A percentile compares a stretch with the other conserved stretches of the same genome.
Conservation (phyloP, 768 basidiomycete genomes). For the Cystobasidium onofrii region DNA sequence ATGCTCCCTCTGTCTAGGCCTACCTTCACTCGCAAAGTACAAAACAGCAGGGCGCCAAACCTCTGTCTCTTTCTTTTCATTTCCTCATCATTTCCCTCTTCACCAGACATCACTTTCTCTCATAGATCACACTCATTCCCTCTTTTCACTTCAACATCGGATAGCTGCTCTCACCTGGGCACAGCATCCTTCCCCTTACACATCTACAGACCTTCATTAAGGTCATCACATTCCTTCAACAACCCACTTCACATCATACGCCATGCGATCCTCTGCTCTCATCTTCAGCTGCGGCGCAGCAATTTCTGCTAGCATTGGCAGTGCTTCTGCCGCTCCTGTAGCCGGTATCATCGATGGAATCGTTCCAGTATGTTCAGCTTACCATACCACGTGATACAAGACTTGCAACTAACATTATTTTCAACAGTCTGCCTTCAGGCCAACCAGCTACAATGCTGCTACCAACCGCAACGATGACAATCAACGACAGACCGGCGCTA, state of each 20-base stretch:
- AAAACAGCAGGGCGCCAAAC: background rate
- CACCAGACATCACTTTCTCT: background rate
- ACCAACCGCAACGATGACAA: background rate
- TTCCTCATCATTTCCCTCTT: background rate
- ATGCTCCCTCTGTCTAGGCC: background rate
- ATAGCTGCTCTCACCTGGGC: background rate
- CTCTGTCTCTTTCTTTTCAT: background rate
- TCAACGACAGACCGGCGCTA: background rate
- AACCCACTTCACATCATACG: background rate
- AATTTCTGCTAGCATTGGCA: background rate
- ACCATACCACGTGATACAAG: too few species aligned
- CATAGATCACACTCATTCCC: background rate
- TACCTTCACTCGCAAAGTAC: background rate
- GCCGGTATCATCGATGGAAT: background rate
- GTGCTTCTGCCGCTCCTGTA: background rate
- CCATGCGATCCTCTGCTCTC: background rate
- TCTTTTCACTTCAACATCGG: background rate
- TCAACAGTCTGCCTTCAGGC: background rate
- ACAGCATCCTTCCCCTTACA: background rate
- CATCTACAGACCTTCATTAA: background rate
- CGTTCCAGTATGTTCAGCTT: constrained; percentile 15
- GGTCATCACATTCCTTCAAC: background rate
- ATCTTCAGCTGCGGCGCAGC: constrained; percentile 7
- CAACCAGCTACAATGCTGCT: background rate
- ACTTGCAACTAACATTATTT: background rate